These are phyloP conservation scores for Linnemannia exigua DNA, from an alignment of 192 early-diverging fungal genomes.

Conservation along the genomic window DNA sequence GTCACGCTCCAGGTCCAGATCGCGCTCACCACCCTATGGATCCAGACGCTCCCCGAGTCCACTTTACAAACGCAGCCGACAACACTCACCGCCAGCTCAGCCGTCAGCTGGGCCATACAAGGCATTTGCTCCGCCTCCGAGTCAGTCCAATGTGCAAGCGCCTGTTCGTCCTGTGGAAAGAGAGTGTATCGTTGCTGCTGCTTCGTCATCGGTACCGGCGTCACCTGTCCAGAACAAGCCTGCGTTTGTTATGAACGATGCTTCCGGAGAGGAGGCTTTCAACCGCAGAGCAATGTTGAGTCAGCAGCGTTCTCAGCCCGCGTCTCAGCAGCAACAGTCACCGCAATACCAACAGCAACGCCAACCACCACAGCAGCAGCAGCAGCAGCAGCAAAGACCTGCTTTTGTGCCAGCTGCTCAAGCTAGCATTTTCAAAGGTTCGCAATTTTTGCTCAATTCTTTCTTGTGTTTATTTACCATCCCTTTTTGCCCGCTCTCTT, in stretches of 20 bases:
- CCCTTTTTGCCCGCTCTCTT: neutral
- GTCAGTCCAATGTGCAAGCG: neutral
- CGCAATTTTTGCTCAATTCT: no score
- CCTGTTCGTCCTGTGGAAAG: neutral
- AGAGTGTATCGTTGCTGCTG: neutral
- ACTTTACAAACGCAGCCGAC: neutral
- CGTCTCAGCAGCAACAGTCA: neutral
- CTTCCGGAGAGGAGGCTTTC: slow-evolving; percentile 80
- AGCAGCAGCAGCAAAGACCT: slow-evolving; percentile 8
- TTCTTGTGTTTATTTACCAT: neutral
- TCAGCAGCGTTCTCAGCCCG: slow-evolving; percentile 22
- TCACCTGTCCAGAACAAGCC: slow-evolving; percentile 6
- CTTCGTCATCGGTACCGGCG: neutral
- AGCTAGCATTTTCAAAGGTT: slow-evolving; percentile 17
- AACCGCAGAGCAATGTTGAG: slow-evolving; percentile 68
- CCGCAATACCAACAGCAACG: neutral
- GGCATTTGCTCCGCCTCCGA: slow-evolving; percentile 54
- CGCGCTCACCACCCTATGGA: slow-evolving; percentile 2
- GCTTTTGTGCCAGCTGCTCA: slow-evolving; percentile 13
- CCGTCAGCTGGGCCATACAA: slow-evolving; percentile 9
- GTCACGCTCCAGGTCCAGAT: slow-evolving; percentile 29
- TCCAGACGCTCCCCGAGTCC: slow-evolving; percentile 15
- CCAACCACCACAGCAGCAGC: neutral
- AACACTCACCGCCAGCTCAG: slow-evolving; percentile 1
- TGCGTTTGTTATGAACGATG: slow-evolving; percentile 58